Conservation (phyloP, 305 asterid genomes). For the Rubia balearica region DNA sequence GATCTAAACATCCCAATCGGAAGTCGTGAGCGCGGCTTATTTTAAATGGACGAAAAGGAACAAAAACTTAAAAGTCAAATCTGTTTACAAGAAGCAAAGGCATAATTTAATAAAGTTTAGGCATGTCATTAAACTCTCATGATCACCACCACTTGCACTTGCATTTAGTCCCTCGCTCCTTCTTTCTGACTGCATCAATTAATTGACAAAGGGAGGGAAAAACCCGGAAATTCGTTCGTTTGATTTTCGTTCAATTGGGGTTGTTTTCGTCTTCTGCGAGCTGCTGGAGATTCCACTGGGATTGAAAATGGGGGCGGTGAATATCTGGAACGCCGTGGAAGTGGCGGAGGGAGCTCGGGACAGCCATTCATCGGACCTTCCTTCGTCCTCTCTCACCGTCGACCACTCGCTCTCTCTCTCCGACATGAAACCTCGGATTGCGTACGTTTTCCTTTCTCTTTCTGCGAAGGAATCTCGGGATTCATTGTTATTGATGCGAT, state of each 20-base stretch:
- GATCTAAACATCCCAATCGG: too few relatives aligned
- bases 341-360: constrained; percentile 44
- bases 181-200: background rate
- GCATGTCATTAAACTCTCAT: background rate
- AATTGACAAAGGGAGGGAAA: background rate
- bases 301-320: constrained; percentile 38
- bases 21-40: too few relatives aligned
- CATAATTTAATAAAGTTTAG: background rate
- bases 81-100: background rate
- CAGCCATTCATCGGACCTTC: constrained; percentile 50
- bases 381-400: constrained; percentile 56
- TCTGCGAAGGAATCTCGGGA: background rate
- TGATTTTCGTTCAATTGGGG: background rate
- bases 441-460: constrained; percentile 29
- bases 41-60: background rate
- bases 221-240: background rate
- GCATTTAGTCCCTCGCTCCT: background rate
- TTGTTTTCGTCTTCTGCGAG: background rate
- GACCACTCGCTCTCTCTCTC: constrained; percentile 74
- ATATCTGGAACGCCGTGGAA: constrained; percentile 78
- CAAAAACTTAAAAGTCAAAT: background rate
- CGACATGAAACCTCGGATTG: constrained; percentile 64
- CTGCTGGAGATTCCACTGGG: background rate
- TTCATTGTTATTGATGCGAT: background rate
- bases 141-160: background rate